Base-by-base conservation (phyloP, 1,139 yeast genomes). In the Hyphopichia buzzinii region DNA sequence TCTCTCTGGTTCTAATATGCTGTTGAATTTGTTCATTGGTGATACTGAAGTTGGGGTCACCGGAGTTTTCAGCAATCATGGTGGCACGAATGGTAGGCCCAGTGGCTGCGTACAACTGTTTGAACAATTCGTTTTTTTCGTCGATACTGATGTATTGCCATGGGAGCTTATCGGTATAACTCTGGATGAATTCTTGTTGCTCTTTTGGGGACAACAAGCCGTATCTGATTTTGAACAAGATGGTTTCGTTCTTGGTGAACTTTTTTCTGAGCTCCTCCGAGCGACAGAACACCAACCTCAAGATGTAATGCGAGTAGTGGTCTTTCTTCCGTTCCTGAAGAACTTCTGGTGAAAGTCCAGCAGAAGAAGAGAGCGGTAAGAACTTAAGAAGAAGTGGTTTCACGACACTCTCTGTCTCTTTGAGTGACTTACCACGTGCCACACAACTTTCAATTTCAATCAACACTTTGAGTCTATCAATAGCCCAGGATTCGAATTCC, bases 401-500 rank as follows among this genome's bases (percentile, higher is more conserved):
- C 47, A 92, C 64, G 10, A 77, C 64, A 8, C 64, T 55, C 48
- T 84, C 92, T 31, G 79, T 76, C 39, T 89, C 97, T 44, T 74
- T 76, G 34, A 74, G 57, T 1, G 76, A 61, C 51, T 81, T 81
- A 43, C 83, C 81, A 44, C 95, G 72, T 25, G 84, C 79, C 33
- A 73, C 57, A 47, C 84, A 79, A 6, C 89, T 77, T 52, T 90
- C 97, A 34, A 92, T 82, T 55, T 89, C 96, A 40, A 88, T 77
- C 41, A 94, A 71, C 8, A 92, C 79, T 52, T 83, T 81, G 45
- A 92, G 72, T 43, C 99, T 69, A 53, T 92, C 97, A 34, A 92
- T 84, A 7, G 97, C 97, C 97, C 97, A 92, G 13, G 73, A 72
- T 60, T 92, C 98, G 58, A 92, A 94, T 54, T 92, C 86, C 46